Evolutionary conservation across 805 yeast species (phyloP), one percentile per base, ranked within the genome.

Genomic region (Lipomyces chichibuensis): DNA sequence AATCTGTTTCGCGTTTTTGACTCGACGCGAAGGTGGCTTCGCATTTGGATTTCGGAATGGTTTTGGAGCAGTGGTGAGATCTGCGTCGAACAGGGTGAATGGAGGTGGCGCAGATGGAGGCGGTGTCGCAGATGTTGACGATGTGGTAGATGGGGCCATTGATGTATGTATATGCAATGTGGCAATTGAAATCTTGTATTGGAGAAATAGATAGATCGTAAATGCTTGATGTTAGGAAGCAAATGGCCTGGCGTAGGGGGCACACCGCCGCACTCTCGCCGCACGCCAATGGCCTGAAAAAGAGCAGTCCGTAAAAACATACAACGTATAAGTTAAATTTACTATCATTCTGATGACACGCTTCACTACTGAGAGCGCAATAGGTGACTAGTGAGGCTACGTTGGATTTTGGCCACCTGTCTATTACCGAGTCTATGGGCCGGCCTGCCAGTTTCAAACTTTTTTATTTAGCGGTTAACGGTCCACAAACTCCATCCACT

Each of bases 1-100:
- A 20, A 92, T 79, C 73, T 93, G 96, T 74, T 88, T 86, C 29
- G 85, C 79, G 33, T 95, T 87, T 76, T 92, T 91, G 77, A 87
- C 88, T 64, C 96, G 82, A 71, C 88, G 83, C 60, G 81, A 80
- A 7, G 88, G 83, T 1, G 83, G 79, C 67, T 81, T 84, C 23
- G 78, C 73, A 0, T 87, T 82, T 23, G 60, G 54, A 63, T 80
- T 83, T 75, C 90, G 91, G 83, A 90, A 91, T n/a, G 73, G 69
- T 54, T 66, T 68, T 2, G 67, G 69, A 9, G 52, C 64, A 29
- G 64, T 29, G n/a, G 74, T 59, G 53, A 75, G 67, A 62, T 75
- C 78, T 14, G 75, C 76, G 20, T 74, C 74, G 54, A 62, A 62
- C 17, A 67, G 43, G 14, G 66, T 55, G 62, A 69, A 70, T 13